These are phyloP conservation scores for Coniochaeta prunicola DNA, from an alignment of 2,329 filamentous ascomycete species.

Conservation along the genomic window DNA sequence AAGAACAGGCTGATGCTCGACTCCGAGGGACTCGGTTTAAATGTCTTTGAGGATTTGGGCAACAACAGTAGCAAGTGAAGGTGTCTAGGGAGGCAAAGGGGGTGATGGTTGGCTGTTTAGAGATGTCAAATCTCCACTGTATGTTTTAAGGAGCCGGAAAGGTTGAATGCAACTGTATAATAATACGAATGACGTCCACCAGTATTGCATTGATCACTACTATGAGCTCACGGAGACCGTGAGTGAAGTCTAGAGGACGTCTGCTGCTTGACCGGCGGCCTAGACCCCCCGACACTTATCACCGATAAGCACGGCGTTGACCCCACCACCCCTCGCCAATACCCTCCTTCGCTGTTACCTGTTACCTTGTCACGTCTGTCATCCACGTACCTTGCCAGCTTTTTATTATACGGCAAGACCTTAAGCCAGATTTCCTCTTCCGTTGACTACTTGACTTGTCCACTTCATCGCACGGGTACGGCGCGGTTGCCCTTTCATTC, in stretches of 20 bases:
- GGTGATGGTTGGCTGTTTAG: not conserved
- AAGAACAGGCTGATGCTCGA: conserved; percentile 94
- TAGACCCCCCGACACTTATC: no score
- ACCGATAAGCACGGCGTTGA: conserved; percentile 5
- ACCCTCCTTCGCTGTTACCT: conserved; percentile 6
- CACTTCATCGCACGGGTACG: not conserved
- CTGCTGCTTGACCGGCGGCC: no score
- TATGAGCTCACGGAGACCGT: not conserved
- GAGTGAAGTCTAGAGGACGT: not conserved
- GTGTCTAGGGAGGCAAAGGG: conserved; percentile 34
- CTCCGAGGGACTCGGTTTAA: conserved; percentile 81
- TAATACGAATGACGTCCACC: not conserved
- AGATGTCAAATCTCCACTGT: conserved; percentile 25
- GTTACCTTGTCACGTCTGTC: not conserved
- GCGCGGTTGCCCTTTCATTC: not conserved
- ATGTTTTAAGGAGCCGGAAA: conserved; percentile 18
- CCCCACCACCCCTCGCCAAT: conserved; percentile 11
- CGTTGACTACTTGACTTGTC: not conserved
- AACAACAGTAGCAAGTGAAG: not conserved
- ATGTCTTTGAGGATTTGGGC: conserved; percentile 55
- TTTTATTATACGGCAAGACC: conserved; percentile 1
- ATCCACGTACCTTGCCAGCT: not conserved
- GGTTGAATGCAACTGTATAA: conserved; percentile 11
- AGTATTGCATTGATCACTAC: not conserved
- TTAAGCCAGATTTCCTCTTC: not conserved